Evolutionary conservation across 2,329 filamentous ascomycete genomes (phyloP), one percentile per base, ranked within the genome.

Genomic region (Xylariaceae sp.): DNA sequence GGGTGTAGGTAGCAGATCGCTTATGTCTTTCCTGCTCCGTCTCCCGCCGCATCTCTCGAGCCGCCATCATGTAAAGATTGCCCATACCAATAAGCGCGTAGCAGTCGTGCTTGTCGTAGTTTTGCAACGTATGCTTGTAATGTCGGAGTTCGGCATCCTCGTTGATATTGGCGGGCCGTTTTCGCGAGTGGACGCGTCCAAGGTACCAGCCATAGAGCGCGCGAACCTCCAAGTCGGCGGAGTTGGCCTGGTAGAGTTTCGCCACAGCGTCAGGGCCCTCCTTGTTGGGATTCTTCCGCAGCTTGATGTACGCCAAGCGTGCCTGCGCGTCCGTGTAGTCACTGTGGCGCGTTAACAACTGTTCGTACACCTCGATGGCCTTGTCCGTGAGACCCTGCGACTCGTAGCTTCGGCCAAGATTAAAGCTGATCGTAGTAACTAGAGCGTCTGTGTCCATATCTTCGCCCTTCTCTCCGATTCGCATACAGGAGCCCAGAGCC

Each of bases 41-140:
- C 46, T 92, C 86, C 35, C 89, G 81, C 19, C 87, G 85, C 88
- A 97, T 96, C 62, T 98, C 94, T 52, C 92, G 81, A 8, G 92
- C 92, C 46, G 87, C 81, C 50, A 83, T 71, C 28, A 98, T 74
- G 52, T 90, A 83, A 59, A 98, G 70, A 59, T 98, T 98, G 29
- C 92, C 92, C 90, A 98, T 97, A 11, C 87, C 90, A 17, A 94
- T 89, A 18, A 98, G 71, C 4, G 92, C 88, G 61, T 98, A 98
- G n/a, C 88, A 77, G 60, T 98, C 92, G 59, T 98, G 92, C 71
- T 97, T 98, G 68, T 98, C 90, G 59, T 88, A 84, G 50, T 89
- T 81, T 59, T 94, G 88, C 19, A 98, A 70, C 0, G 90, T 97
- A 62, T 96, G 88, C 66, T 97, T 98, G 72, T 94, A 94, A 60